A percentile compares a stretch with the other conserved stretches of the same genome.
These are phyloP conservation scores for Heimioporus sp. DNA, from an alignment of 768 basidiomycete species.

Conservation along the genomic window DNA sequence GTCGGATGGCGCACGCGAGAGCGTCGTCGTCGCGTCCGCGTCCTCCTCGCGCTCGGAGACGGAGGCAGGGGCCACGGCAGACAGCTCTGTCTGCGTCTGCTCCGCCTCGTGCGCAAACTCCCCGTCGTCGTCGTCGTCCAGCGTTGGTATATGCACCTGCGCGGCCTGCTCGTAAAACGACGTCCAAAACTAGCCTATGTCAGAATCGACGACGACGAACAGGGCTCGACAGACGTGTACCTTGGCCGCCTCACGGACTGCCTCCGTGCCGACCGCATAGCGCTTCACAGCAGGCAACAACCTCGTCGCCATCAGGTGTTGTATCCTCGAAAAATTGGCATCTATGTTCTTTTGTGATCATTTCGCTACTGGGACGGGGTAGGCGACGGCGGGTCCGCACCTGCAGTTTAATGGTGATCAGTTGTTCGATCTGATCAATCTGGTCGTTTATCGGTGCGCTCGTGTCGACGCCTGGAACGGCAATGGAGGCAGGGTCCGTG, in stretches of 20 bases:
- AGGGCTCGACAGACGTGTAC: conserved; percentile 34
- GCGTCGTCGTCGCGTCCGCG: conserved; percentile 1
- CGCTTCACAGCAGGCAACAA: conserved; percentile 88
- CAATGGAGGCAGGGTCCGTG: conserved; percentile 59
- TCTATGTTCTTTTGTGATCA: conserved; percentile 70
- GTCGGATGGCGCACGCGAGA: conserved; percentile 11
- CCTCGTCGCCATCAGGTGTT: conserved; percentile 75
- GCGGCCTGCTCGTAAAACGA: conserved; percentile 96
- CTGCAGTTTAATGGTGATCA: conserved; percentile 91
- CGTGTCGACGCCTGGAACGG: conserved; percentile 70
- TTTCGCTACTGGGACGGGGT: conserved; percentile 5
- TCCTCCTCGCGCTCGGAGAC: conserved; percentile 9
- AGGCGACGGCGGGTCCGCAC: conserved; percentile 34
- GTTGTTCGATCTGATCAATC: conserved; percentile 93
- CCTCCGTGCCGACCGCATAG: conserved; percentile 83
- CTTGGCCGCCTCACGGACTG: conserved; percentile 87
- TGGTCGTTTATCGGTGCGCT: conserved; percentile 72
- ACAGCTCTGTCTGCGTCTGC: conserved; percentile 33
- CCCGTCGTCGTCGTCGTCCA: no score
- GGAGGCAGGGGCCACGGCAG: conserved; percentile 12
- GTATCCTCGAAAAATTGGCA: conserved; percentile 88
- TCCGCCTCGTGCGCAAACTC: no score
- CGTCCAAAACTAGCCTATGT: conserved; percentile 77
- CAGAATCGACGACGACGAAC: not conserved
- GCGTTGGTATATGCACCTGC: conserved; percentile 81